These are phyloP conservation scores for Sutorius australiensis DNA, from an alignment of 768 basidiomycete genomes.

Conservation along the genomic window DNA sequence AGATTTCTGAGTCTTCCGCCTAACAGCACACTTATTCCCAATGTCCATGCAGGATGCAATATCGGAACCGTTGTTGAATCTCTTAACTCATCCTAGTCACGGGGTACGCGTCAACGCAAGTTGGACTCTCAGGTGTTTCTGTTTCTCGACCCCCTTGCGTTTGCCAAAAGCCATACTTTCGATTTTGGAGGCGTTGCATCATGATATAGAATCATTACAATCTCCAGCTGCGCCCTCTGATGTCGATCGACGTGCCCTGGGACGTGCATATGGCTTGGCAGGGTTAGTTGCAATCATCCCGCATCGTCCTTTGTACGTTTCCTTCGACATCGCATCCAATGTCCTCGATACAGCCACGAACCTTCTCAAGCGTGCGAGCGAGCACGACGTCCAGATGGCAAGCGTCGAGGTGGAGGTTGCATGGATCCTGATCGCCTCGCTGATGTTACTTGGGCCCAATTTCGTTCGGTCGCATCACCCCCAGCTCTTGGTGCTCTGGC, in stretches of 20 bases:
- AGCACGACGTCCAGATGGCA: constrained; percentile 82
- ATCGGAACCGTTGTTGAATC: constrained; percentile 76
- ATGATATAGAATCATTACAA: constrained; percentile 71
- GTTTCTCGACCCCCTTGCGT: constrained; percentile 81
- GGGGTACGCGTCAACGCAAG: constrained; percentile 82
- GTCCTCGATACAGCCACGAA: constrained; percentile 89
- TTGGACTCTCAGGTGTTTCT: constrained; percentile 88
- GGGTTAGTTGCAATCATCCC: constrained; percentile 84
- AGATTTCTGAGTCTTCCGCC: background rate
- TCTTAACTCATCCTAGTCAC: constrained; percentile 84
- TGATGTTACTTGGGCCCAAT: constrained; percentile 90
- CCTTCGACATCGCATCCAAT: constrained; percentile 88
- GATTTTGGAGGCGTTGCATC: constrained; percentile 78
- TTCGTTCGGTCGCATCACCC: constrained; percentile 93
- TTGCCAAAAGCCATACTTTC: constrained; percentile 75
- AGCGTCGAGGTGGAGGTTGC: constrained; percentile 87
- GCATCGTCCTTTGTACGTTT: constrained; percentile 86
- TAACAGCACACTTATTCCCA: background rate
- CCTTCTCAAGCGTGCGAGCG: constrained; percentile 85
- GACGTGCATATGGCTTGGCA: constrained; percentile 87
- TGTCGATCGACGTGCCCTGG: constrained; percentile 66
- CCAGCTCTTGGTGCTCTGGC: constrained; percentile 92
- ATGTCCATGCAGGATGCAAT: constrained; percentile 63
- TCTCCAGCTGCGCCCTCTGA: constrained; percentile 73
- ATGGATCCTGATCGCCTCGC: constrained; percentile 86